Conservation (phyloP, 2,329 filamentous ascomycete species). For the Verticillium isaacii region DNA sequence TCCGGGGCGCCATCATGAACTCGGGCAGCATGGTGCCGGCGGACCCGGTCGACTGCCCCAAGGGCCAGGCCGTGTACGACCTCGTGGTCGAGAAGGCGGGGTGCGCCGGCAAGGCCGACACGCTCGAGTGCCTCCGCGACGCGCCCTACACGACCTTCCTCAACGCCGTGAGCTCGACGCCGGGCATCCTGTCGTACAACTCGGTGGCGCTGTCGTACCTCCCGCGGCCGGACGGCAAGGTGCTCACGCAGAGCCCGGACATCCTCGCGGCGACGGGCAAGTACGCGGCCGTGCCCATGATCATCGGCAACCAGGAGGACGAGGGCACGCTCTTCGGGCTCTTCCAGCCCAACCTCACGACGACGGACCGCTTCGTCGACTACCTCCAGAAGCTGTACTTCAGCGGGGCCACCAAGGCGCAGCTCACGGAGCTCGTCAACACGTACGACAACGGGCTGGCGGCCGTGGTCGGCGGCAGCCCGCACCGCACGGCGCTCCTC, state of each 20-base stretch:
- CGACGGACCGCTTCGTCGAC: slow-evolving; percentile 48
- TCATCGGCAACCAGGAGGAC: slow-evolving; percentile 72
- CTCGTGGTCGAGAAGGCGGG: slow-evolving; percentile 55
- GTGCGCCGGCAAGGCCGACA: slow-evolving; percentile 53
- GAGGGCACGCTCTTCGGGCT: slow-evolving; percentile 73
- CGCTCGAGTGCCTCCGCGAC: slow-evolving; percentile 60
- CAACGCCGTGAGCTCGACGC: slow-evolving; percentile 64
- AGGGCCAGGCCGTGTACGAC: slow-evolving; percentile 63
- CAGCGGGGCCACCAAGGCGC: slow-evolving; percentile 41
- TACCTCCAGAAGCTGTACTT: slow-evolving; percentile 63
- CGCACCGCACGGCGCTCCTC: slow-evolving; percentile 63
- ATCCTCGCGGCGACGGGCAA: slow-evolving; percentile 44
- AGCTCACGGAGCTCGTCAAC: slow-evolving; percentile 52
- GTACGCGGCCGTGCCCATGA: slow-evolving; percentile 44
- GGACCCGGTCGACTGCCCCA: slow-evolving; percentile 58
- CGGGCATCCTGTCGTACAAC: slow-evolving; percentile 61
- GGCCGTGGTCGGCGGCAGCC: slow-evolving; percentile 55
- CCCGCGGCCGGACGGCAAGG: slow-evolving; percentile 65
- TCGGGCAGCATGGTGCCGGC: slow-evolving; percentile 61
- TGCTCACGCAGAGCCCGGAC: slow-evolving; percentile 60
- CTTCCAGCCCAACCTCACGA: slow-evolving; percentile 65
- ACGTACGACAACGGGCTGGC: slow-evolving; percentile 55
- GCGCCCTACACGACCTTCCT: slow-evolving; percentile 57
- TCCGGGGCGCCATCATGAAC: slow-evolving; percentile 76
- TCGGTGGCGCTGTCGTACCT: slow-evolving; percentile 69